A percentile compares a stretch with the other conserved stretches of the same genome.
These are phyloP conservation scores for Phytophthora sp. DNA, from an alignment of 352 stramenopile genomes.

Conservation along the genomic window DNA sequence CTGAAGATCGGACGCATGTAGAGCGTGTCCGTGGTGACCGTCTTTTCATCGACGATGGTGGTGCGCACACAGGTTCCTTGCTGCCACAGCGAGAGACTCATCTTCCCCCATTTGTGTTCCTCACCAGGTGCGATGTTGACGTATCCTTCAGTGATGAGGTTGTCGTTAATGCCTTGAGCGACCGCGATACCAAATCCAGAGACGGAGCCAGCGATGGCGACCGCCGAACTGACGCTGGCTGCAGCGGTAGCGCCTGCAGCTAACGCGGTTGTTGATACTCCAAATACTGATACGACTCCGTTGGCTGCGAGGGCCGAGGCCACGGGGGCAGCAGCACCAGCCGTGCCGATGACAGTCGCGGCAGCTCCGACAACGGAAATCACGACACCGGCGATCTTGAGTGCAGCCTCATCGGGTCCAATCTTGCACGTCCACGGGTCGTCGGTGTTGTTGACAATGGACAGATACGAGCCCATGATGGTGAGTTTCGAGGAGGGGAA, in stretches of 20 bases:
- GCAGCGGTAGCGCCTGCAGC: conserved; percentile 22
- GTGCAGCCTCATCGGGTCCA: conserved; percentile 44
- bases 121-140: conserved; percentile 39
- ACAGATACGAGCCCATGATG: conserved; percentile 53
- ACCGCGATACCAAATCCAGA: conserved; percentile 46
- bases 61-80: conserved; percentile 54
- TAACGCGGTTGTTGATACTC: conserved; percentile 36
- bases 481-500: conserved; percentile 6
- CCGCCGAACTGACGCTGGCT: conserved; percentile 21
- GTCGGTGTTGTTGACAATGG: conserved; percentile 52
- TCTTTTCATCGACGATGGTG: conserved; percentile 42
- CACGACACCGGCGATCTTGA: conserved; percentile 45
- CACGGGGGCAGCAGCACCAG: conserved; percentile 37
- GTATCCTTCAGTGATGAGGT: conserved; percentile 44
- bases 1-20: conserved; percentile 70
- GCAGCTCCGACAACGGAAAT: conserved; percentile 34
- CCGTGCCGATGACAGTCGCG: conserved; percentile 35
- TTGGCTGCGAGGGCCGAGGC: conserved; percentile 34
- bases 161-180: conserved; percentile 41
- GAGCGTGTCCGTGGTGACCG: conserved; percentile 45
- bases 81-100: conserved; percentile 58
- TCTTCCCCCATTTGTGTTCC: conserved; percentile 47
- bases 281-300: conserved; percentile 40
- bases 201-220: conserved; percentile 31
- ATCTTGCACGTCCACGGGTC: conserved; percentile 51